Conservation (phyloP, 2,329 filamentous ascomycete genomes). For the Tolypocladium sp. region DNA sequence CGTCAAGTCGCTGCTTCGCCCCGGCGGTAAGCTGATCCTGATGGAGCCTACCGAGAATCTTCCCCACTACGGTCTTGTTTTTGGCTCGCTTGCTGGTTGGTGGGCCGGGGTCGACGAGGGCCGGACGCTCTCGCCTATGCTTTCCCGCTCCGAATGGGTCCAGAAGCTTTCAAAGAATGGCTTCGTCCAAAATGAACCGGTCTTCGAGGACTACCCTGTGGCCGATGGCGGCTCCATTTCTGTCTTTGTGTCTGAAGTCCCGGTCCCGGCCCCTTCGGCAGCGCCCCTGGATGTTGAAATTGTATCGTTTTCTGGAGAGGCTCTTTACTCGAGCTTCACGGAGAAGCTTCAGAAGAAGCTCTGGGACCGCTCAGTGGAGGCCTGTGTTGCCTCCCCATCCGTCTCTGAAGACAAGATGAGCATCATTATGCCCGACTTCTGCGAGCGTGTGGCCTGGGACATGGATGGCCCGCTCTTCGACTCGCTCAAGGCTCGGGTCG, state of each 20-base stretch:
- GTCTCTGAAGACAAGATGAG: conserved; percentile 17
- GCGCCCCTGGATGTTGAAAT: neutral
- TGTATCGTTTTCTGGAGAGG: neutral
- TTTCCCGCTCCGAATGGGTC: neutral
- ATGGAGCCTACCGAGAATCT: neutral
- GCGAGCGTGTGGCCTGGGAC: neutral
- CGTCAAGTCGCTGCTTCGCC: neutral
- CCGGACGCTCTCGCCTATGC: neutral
- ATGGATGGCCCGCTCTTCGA: neutral
- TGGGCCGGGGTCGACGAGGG: neutral
- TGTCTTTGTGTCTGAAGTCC: neutral
- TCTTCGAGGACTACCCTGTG: neutral
- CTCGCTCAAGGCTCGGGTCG: neutral
- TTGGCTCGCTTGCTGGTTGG: neutral
- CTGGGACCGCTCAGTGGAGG: neutral
- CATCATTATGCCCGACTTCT: conserved; percentile 5
- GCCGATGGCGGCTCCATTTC: neutral
- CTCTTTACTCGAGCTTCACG: neutral
- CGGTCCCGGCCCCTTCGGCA: neutral
- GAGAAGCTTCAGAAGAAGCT: neutral
- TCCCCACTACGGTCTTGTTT: neutral
- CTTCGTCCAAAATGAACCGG: neutral
- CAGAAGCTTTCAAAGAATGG: neutral
- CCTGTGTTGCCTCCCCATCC: conserved; percentile 9
- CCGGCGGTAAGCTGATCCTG: neutral